Base-by-base conservation (phyloP, 495 filamentous ascomycete genomes). In the Podospora bellae-mahoneyi region DNA sequence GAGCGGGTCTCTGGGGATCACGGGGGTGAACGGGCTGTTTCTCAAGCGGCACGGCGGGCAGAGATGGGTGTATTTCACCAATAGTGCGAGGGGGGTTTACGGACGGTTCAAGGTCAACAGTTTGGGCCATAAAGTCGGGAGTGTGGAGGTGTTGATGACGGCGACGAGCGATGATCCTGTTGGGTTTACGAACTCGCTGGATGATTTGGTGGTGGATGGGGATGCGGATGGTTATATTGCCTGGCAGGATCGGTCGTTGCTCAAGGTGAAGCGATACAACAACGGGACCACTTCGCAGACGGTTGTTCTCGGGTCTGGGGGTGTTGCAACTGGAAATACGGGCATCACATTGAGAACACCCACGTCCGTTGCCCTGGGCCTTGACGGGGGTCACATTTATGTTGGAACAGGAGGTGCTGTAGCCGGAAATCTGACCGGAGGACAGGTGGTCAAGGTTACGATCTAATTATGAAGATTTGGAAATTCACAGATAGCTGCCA, bases 41-140 rank as follows among this genome's bases (percentile, higher is more conserved):
- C 27, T 20, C 32, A 32, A 32, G 16, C 3, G 32, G 61, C n/a
- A 58, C 18, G 10, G 2, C 15, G 30, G 20, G 5, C 28, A 63
- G 13, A 32, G 61, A 15, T 63, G 30, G 28, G 15, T 63, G 18
- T 63, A 63, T n/a, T 63, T 63, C 34, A 48, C 61, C 61, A 63
- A 63, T n/a, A 39, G 32, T 6, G 61, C 61, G 16, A 18, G 20
- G 61, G 61, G 61, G 30, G 48, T 23, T n/a, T 39, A 44, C n/a
- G 61, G 61, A 19, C 32, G 61, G 32, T 13, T 63, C 28, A 39
- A 63, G 34, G 61, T 63, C 1, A n/a, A 63, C n/a, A 19, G 32
- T 19, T 3, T 10, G 61, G 61, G 61, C 0, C 2, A 63, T 23
- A 39, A 63, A 19, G 61, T 63, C n/a, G 55, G 55, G 6, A 26